phyloP scores from a whole-genome alignment of 495 filamentous ascomycete genomes.

The Hyaloscypha hepaticicola region DNA sequence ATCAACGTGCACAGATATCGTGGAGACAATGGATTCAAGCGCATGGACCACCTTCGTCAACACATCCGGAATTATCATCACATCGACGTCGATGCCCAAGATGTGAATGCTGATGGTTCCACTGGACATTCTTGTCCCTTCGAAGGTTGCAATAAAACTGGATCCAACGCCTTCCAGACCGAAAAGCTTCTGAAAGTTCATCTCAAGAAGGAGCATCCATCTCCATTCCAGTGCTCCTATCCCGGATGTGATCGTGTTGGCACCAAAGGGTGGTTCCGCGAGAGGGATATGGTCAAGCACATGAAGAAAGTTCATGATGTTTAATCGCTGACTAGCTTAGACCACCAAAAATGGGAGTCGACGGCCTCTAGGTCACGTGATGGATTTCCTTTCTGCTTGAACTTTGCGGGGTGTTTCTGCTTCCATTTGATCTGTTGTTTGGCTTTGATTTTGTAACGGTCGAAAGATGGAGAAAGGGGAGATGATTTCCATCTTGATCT shows the following conservation, averaged over 20 bases:
- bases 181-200: constrained; percentile 15
- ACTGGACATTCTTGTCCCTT: constrained; percentile 3
- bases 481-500: background rate
- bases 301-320: constrained; percentile 10
- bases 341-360: background rate
- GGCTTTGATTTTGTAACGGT: background rate
- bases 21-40: constrained; percentile 39
- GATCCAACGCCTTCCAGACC: constrained; percentile 4
- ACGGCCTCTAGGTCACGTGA: background rate
- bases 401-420: background rate
- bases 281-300: constrained; percentile 37
- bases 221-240: constrained; percentile 34
- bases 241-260: constrained; percentile 36
- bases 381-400: background rate
- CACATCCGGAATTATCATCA: constrained; percentile 41
- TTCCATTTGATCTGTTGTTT: background rate
- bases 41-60: constrained; percentile 41
- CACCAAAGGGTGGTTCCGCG: constrained; percentile 37
- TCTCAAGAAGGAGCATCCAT: constrained; percentile 36
- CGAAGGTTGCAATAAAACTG: constrained; percentile 12
- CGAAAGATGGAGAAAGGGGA: background rate
- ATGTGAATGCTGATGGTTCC: background rate
- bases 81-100: constrained; percentile 16
- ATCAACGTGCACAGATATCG: no score
- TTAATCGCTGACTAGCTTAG: background rate